A percentile compares a stretch with the other conserved stretches of the same genome.
Conservation (phyloP, 2,329 filamentous ascomycete species). For the Ceratocystiopsis minuta region DNA sequence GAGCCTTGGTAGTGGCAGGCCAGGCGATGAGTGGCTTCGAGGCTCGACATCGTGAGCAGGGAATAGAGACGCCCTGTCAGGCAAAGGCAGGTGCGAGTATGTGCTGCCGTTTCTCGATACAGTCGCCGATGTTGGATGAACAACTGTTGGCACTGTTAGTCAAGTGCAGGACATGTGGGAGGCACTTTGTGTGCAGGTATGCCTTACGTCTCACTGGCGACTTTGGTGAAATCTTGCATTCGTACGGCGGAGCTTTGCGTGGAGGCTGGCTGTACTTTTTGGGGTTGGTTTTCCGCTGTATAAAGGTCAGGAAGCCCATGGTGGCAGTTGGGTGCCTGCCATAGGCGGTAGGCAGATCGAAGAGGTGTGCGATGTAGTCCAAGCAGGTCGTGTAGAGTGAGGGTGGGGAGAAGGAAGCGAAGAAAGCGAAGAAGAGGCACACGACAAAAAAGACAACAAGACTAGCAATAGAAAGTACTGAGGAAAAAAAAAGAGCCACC, state of each 20-base stretch:
- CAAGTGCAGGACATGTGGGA: too few relatives aligned
- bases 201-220: constrained; percentile 12
- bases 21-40: too few relatives aligned
- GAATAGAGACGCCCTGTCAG: too few relatives aligned
- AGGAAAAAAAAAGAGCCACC: not conserved
- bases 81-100: not conserved
- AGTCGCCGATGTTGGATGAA: not conserved
- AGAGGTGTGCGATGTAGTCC: not conserved
- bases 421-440: too few relatives aligned
- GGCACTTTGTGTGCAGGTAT: too few relatives aligned
- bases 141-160: not conserved
- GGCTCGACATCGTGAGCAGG: too few relatives aligned
- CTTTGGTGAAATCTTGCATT: constrained; percentile 6
- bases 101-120: not conserved
- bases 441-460: not conserved
- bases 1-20: too few relatives aligned
- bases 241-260: constrained; percentile 10
- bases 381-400: not conserved
- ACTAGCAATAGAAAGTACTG: not conserved
- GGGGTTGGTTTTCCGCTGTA: constrained; percentile 11
- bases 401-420: not conserved
- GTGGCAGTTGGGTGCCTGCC: constrained; percentile 7
- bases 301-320: constrained; percentile 18
- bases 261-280: constrained; percentile 7
- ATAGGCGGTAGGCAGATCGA: constrained; percentile 3